phyloP scores from a whole-genome alignment of 164 flowering plant species.

The Cinnamomum micranthum region DNA sequence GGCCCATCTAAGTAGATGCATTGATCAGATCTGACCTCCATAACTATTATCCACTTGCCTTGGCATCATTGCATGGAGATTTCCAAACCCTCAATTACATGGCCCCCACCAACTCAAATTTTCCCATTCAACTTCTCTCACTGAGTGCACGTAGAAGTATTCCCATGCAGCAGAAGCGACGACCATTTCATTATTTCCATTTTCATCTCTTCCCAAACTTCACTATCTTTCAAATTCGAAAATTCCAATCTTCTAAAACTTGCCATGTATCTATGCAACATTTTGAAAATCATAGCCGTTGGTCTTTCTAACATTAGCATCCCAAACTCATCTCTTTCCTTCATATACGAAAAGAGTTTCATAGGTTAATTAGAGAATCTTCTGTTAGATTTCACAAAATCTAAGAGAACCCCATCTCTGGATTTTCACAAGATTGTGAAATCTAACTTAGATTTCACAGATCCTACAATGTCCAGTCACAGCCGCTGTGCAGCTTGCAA shows the following conservation, averaged over 20 bases:
- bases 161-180: too few relatives aligned
- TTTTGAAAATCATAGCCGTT: conserved; percentile 1
- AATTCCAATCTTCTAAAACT: neutral
- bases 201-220: neutral
- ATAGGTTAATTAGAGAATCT: conserved; percentile 1
- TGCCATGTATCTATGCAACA: neutral
- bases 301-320: neutral
- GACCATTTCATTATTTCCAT: too few relatives aligned
- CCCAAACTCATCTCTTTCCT: neutral
- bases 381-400: neutral
- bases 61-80: too few relatives aligned
- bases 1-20: too few relatives aligned
- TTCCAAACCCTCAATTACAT: too few relatives aligned
- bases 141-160: too few relatives aligned
- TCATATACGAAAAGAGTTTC: neutral
- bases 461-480: conserved; percentile 17
- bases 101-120: too few relatives aligned
- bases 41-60: too few relatives aligned
- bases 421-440: conserved; percentile 1
- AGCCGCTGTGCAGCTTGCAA: conserved; percentile 31
- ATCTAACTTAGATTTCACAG: neutral
- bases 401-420: neutral
- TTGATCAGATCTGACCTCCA: too few relatives aligned
- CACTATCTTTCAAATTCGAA: neutral
- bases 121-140: too few relatives aligned